phyloP scores from a whole-genome alignment of 2,329 filamentous ascomycete species.

The Mycogone perniciosa region DNA sequence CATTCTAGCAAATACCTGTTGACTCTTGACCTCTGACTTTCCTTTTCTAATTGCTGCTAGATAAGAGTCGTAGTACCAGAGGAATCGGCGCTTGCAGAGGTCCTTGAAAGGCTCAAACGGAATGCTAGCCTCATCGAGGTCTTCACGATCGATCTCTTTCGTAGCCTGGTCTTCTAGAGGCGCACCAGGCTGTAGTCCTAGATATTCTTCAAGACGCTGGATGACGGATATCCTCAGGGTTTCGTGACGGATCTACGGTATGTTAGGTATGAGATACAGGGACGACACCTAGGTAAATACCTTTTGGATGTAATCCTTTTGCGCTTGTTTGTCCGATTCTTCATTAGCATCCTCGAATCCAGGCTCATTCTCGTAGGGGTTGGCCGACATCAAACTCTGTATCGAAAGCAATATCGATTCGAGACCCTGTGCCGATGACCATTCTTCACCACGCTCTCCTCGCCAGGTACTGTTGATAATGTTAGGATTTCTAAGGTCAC shows the following conservation, averaged over 20 bases:
- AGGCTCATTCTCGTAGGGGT: slow-evolving; percentile 94
- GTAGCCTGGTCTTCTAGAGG: slow-evolving; percentile 13
- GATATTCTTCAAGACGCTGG: slow-evolving; percentile 72
- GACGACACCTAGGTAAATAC: slow-evolving; percentile 24
- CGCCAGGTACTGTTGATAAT: slow-evolving; percentile 71
- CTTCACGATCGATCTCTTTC: slow-evolving; percentile 37
- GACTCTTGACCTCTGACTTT: slow-evolving; percentile 55
- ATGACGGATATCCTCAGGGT: slow-evolving; percentile 81
- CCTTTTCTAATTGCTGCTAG: slow-evolving; percentile 63
- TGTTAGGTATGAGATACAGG: slow-evolving; percentile 12
- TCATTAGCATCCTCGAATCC: slow-evolving; percentile 76
- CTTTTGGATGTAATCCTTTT: slow-evolving; percentile 73
- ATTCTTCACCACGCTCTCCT: slow-evolving; percentile 83
- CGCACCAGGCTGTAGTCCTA: slow-evolving; percentile 52
- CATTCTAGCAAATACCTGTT: slow-evolving; percentile 67
- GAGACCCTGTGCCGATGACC: slow-evolving; percentile 91
- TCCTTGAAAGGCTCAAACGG: slow-evolving; percentile 85
- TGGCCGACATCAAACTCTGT: slow-evolving; percentile 88
- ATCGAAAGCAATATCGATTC: slow-evolving; percentile 94
- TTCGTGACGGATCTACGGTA: slow-evolving; percentile 75
- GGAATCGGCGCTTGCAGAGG: slow-evolving; percentile 80
- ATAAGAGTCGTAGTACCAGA: slow-evolving; percentile 95
- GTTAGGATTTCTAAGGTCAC: slow-evolving; percentile 3
- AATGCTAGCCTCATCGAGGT: slow-evolving; percentile 46
- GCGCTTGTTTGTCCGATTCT: slow-evolving; percentile 62